Percentiles rank a stretch among this genome's conserved stretches.
These are phyloP conservation scores for Penicillium sp. DNA, from an alignment of 2,329 filamentous ascomycete species.

Conservation along the genomic window DNA sequence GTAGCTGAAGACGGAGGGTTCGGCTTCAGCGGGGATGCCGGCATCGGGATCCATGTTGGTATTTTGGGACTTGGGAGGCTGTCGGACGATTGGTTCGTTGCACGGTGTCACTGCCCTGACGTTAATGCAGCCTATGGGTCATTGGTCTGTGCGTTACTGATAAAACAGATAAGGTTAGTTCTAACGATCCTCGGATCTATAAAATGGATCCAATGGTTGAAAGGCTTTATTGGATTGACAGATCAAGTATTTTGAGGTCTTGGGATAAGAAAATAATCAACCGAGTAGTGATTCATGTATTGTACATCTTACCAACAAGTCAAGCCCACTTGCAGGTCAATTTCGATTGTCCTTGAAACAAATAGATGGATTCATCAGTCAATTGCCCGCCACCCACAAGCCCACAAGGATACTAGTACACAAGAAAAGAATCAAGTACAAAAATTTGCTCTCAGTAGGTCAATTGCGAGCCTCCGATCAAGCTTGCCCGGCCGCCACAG, in stretches of 20 bases:
- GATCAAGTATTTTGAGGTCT: neutral
- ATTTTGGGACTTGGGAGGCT: neutral
- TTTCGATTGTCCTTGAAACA: neutral
- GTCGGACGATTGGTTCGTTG: neutral
- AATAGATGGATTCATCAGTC: neutral
- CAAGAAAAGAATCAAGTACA: neutral
- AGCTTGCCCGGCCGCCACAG: conserved; percentile 5
- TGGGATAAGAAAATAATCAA: neutral
- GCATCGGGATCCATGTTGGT: conserved; percentile 34
- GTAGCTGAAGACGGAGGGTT: conserved; percentile 66
- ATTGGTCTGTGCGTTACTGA: conserved; percentile 1
- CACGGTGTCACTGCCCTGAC: neutral
- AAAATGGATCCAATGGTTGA: neutral
- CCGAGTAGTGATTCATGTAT: neutral
- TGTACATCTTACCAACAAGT: neutral
- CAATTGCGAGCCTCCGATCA: conserved; percentile 6
- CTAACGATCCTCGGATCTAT: neutral
- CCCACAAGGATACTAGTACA: neutral
- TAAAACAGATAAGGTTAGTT: conserved; percentile 2
- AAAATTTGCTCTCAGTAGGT: neutral
- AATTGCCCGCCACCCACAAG: no score
- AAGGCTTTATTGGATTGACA: neutral
- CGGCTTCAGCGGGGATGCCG: conserved; percentile 20
- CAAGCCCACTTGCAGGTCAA: neutral
- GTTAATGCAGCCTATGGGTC: neutral